Evolutionary conservation across 129 eudicot species (phyloP).

Genomic region (Arctium minus): DNA sequence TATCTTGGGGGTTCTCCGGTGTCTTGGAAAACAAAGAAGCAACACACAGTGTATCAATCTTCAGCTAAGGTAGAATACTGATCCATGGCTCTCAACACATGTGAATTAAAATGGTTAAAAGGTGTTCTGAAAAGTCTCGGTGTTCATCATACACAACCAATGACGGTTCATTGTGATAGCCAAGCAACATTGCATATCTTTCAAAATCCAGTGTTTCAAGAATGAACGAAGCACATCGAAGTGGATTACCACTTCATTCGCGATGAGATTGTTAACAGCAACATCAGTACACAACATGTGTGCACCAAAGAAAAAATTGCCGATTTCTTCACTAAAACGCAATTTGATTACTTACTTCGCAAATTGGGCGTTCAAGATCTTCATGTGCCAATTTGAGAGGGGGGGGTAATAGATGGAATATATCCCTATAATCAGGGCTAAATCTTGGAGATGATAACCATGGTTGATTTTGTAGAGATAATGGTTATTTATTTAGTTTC

Average conservation of each 20-base stretch:
- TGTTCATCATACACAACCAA: background rate
- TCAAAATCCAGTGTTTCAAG: background rate
- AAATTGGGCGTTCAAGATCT: background rate
- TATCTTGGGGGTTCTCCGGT: background rate
- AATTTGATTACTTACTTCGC: background rate
- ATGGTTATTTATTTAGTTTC: no score
- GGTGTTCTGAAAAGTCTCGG: background rate
- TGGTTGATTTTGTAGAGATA: no score
- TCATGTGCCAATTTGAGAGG: background rate
- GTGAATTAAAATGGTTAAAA: conserved; percentile 7
- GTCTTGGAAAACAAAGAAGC: background rate
- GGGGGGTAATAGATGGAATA: background rate
- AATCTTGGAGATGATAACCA: no score
- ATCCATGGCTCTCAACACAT: background rate
- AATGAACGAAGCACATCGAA: background rate
- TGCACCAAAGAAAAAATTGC: background rate
- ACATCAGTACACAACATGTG: background rate
- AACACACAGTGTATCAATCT: background rate
- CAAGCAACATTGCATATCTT: background rate
- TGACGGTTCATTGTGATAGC: conserved; percentile 1
- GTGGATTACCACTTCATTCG: background rate
- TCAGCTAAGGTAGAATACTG: background rate
- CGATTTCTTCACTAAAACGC: background rate
- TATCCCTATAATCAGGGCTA: no score
- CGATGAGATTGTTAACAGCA: background rate